phyloP scores from a whole-genome alignment of 306 rosid genomes.

The Inga laurina region DNA sequence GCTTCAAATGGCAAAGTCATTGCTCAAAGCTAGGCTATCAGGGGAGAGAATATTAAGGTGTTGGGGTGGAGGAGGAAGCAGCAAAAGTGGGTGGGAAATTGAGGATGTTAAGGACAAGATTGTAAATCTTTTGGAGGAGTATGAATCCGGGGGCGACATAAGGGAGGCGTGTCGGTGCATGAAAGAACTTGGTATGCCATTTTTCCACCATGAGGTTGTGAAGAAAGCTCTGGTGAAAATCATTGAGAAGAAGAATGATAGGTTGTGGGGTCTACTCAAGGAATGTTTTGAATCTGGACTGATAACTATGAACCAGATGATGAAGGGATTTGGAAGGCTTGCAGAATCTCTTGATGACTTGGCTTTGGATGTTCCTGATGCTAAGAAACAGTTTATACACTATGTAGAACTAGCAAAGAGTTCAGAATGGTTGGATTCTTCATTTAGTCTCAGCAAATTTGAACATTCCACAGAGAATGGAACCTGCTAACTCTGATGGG shows the following conservation, averaged over 20 bases:
- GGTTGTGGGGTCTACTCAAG: constrained; percentile 65
- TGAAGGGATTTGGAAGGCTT: constrained; percentile 63
- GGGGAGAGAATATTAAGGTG: constrained; percentile 73
- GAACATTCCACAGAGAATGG: constrained; percentile 46
- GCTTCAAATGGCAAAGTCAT: constrained; percentile 62
- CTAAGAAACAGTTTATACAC: constrained; percentile 45
- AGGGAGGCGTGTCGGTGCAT: constrained; percentile 67
- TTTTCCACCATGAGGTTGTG: constrained; percentile 75
- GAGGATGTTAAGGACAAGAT: constrained; percentile 77
- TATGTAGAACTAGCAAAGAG: constrained; percentile 57
- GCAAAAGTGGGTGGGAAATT: constrained; percentile 67
- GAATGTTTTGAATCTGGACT: constrained; percentile 64
- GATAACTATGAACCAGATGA: constrained; percentile 71
- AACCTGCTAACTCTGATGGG: constrained; percentile 31
- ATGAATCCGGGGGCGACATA: constrained; percentile 63
- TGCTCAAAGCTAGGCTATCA: constrained; percentile 60
- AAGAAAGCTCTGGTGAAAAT: constrained; percentile 55
- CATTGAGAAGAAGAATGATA: constrained; percentile 68
- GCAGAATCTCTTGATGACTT: constrained; percentile 71
- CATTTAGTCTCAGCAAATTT: constrained; percentile 42
- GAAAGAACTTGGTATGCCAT: constrained; percentile 77
- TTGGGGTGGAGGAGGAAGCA: constrained; percentile 82
- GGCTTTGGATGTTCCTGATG: constrained; percentile 81
- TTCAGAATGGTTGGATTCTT: constrained; percentile 67
- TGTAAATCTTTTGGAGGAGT: constrained; percentile 63